Conservation (phyloP, 1,139 yeast species). For the Protomyces arabidopsidicola region DNA sequence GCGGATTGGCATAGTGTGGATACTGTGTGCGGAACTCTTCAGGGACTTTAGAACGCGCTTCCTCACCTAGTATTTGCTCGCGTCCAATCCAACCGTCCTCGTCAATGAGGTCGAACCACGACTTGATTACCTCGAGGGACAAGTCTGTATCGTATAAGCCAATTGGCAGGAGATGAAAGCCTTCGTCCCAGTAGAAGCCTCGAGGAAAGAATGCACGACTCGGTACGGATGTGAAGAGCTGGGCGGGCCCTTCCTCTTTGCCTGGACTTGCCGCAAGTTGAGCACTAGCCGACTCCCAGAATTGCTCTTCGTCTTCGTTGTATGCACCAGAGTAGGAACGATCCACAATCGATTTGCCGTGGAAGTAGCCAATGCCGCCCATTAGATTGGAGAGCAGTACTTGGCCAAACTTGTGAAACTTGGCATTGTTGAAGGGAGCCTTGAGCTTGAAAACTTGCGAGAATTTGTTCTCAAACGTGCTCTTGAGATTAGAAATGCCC, state of each 20-base stretch:
- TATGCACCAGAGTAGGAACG: conserved; percentile 64
- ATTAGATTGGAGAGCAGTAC: conserved; percentile 74
- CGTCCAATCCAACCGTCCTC: conserved; percentile 95
- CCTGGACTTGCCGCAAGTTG: conserved; percentile 33
- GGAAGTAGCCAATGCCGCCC: conserved; percentile 85
- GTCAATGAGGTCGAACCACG: conserved; percentile 86
- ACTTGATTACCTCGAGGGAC: conserved; percentile 67
- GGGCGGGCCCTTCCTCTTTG: conserved; percentile 37
- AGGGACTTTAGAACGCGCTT: conserved; percentile 86
- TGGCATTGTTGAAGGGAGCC: conserved; percentile 51
- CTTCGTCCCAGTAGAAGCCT: conserved; percentile 99
- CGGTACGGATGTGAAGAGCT: conserved; percentile 78
- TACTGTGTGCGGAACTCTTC: conserved; percentile 78
- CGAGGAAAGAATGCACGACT: conserved; percentile 92
- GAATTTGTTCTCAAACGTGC: conserved; percentile 54
- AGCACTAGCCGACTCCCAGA: conserved; percentile 37
- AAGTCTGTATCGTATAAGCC: conserved; percentile 80
- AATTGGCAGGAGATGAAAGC: conserved; percentile 82
- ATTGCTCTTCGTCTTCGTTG: conserved; percentile 44
- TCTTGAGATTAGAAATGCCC: conserved; percentile 29
- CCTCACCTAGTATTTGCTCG: conserved; percentile 89
- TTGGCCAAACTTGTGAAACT: conserved; percentile 59
- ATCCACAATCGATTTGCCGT: conserved; percentile 85
- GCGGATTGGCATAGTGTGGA: conserved; percentile 92
- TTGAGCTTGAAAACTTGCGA: conserved; percentile 50